These are phyloP conservation scores for Yamadazyma triangularis DNA, from an alignment of 1,139 yeast genomes.

Conservation along the genomic window DNA sequence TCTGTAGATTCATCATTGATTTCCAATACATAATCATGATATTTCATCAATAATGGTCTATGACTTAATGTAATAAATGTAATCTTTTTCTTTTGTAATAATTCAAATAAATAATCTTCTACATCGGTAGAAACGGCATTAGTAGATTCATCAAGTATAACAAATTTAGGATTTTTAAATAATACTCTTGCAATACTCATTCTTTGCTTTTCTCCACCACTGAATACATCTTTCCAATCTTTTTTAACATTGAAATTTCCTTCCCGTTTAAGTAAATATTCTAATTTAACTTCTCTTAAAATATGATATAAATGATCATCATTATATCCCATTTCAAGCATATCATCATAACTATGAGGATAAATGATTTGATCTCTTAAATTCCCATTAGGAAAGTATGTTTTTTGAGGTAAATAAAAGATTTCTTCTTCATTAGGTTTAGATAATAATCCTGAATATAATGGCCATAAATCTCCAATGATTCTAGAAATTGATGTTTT, in stretches of 20 bases:
- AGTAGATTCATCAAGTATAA: slow-evolving; percentile 87
- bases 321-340: slow-evolving; percentile 66
- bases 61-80: slow-evolving; percentile 83
- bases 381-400: slow-evolving; percentile 75
- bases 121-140: slow-evolving; percentile 91
- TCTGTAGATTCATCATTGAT: slow-evolving; percentile 40
- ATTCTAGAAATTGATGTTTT: slow-evolving; percentile 84
- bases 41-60: slow-evolving; percentile 79
- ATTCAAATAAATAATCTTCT: slow-evolving; percentile 82
- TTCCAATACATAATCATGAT: slow-evolving; percentile 74
- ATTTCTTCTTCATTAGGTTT: slow-evolving; percentile 73
- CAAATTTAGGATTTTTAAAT: slow-evolving; percentile 77
- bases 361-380: slow-evolving; percentile 84
- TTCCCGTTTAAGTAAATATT: slow-evolving; percentile 64
- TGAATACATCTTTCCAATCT: slow-evolving; percentile 87
- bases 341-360: slow-evolving; percentile 75
- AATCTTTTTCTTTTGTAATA: slow-evolving; percentile 64
- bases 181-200: slow-evolving; percentile 84
- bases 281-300: slow-evolving; percentile 72
- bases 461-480: slow-evolving; percentile 89
- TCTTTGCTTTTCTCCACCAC: slow-evolving; percentile 96
- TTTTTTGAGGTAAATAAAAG: slow-evolving; percentile 75
- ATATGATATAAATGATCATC: slow-evolving; percentile 70
- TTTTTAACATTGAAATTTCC: slow-evolving; percentile 59
- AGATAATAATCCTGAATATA: slow-evolving; percentile 76